These are phyloP conservation scores for Candolleomyces eurysporus DNA, from an alignment of 768 basidiomycete species.

Conservation along the genomic window DNA sequence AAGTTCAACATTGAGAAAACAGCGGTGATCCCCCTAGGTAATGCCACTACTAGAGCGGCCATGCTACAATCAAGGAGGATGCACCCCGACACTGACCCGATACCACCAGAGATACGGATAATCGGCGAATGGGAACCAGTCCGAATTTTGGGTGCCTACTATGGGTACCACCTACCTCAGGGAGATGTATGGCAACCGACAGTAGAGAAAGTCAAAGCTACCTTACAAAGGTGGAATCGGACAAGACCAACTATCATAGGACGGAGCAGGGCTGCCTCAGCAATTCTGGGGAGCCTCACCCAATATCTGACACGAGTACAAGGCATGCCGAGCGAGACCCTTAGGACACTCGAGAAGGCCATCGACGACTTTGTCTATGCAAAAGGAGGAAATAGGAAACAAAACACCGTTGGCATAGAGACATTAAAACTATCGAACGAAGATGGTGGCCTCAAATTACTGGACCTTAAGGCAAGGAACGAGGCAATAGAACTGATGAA, in stretches of 20 bases:
- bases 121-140: slow-evolving; percentile 24
- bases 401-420: background rate
- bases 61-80: no score
- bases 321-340: slow-evolving; percentile 20
- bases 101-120: slow-evolving; percentile 23
- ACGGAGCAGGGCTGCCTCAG: no score
- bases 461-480: slow-evolving; percentile 20
- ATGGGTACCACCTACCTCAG: slow-evolving; percentile 26
- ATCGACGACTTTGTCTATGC: slow-evolving; percentile 15
- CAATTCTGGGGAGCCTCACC: slow-evolving; percentile 24
- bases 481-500: slow-evolving; percentile 21
- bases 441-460: slow-evolving; percentile 11
- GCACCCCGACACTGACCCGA: slow-evolving; percentile 3
- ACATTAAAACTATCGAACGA: no score
- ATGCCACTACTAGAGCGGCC: no score
- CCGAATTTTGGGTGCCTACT: slow-evolving; percentile 28
- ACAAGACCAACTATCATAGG: slow-evolving; percentile 29
- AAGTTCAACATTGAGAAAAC: slow-evolving; percentile 44
- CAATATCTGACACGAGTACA: slow-evolving; percentile 34
- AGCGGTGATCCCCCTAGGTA: slow-evolving; percentile 35
- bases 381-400: background rate
- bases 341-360: slow-evolving; percentile 18
- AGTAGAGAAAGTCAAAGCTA: slow-evolving; percentile 22
- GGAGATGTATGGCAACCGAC: slow-evolving; percentile 22
- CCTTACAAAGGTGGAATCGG: slow-evolving; percentile 21